phyloP scores from a whole-genome alignment of 805 yeast genomes.

The Maudiozyma saulgeensis region DNA sequence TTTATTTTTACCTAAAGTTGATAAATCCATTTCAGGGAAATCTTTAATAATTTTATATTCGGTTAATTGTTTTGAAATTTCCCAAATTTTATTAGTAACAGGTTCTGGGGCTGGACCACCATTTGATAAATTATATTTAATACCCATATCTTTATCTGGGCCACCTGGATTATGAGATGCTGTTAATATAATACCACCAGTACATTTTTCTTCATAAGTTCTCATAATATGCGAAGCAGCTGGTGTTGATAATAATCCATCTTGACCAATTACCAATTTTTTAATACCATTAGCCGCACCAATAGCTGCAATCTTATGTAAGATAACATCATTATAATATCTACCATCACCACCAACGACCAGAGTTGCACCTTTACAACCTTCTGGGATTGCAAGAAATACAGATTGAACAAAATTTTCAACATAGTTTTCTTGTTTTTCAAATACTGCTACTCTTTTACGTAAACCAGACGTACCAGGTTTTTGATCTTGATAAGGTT shows the following conservation, averaged over 20 bases:
- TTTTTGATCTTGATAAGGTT: conserved; percentile 80
- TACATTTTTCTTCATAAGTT: conserved; percentile 45
- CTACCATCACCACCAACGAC: conserved; percentile 98
- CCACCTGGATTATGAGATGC: conserved; percentile 99
- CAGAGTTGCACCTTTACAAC: conserved; percentile 59
- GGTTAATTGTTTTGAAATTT: conserved; percentile 47
- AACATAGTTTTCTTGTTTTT: conserved; percentile 62
- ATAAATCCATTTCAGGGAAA: conserved; percentile 56
- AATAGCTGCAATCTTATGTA: conserved; percentile 73
- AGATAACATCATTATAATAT: conserved; percentile 72
- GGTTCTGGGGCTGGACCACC: conserved; percentile 99
- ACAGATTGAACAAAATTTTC: conserved; percentile 91
- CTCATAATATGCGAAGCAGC: conserved; percentile 96
- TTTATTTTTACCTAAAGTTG: conserved; percentile 40
- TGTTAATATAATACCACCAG: conserved; percentile 94
- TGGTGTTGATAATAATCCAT: conserved; percentile 88
- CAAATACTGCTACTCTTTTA: conserved; percentile 79
- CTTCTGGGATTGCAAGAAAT: conserved; percentile 87
- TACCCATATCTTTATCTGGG: conserved; percentile 84
- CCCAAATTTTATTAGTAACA: conserved; percentile 82
- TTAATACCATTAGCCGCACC: conserved; percentile 88
- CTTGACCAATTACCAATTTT: conserved; percentile 76
- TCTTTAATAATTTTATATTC: conserved; percentile 51
- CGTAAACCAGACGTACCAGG: conserved; percentile 98
- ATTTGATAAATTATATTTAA: conserved; percentile 87